Evolutionary conservation across 208 protist species (phyloP), one percentile per base, ranked within the genome.

Genomic region (Porcisia deanei): DNA sequence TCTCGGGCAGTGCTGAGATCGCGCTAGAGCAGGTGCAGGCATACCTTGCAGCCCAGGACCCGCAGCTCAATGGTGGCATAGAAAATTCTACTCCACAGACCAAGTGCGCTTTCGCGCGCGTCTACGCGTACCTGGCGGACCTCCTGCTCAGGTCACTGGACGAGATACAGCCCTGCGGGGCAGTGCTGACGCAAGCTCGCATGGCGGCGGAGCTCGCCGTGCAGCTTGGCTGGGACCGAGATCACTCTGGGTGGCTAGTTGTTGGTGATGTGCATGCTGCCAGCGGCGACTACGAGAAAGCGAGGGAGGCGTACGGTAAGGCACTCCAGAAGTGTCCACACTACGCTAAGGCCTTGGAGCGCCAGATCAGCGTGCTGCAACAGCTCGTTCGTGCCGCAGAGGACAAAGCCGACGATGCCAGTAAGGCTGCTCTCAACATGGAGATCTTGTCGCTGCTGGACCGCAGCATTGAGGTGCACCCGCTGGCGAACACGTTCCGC

Each of bases 81-180:
- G 71, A 66, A n/a, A 61, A 54, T 2, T 52, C 73, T 6, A 74
- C 54, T 45, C 72, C 65, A 43, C 65, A 91, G 66, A 75, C 80
- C 39, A 83, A 85, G 47, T 72, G 84, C 6, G 85, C 81, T 61
- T 76, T 96, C 30, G 91, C 90, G 2, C 91, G 94, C 52, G 77
- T 79, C 22, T 88, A 91, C 79, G 83, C 91, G 5, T 95, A 94
- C 73, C 83, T 92, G 22, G 90, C 89, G 0, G 88, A 95, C 61
- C 80, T 97, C 34, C 68, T 90, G 16, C 82, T 94, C 49, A 74
- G 85, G 16, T 82, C 76, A 16, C 81, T 85, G 22, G 76, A 74
- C 39, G 82, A 85, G 47, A 73, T 79, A 49, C 41, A 61, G 25
- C 57, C 82, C 54, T 57, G 65, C n/a, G 67, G 75, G 54, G 64